Evolutionary conservation across 2,329 filamentous ascomycete species (phyloP).

Genomic region (Calycina herbarum): DNA sequence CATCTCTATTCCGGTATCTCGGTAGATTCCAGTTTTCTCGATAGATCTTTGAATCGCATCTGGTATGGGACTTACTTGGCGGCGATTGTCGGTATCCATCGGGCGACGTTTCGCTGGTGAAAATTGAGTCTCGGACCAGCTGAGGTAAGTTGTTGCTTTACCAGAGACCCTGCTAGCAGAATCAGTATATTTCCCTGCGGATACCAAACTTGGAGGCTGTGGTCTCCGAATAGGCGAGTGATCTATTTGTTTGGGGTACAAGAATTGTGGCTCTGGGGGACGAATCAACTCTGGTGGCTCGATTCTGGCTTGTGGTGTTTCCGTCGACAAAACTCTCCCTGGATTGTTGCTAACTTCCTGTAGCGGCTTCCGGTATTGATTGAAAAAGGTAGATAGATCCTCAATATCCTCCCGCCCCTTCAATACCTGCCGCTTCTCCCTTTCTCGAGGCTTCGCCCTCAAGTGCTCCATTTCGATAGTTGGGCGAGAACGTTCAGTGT

Average conservation of each 20-base stretch:
- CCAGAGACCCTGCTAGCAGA: slow-evolving; percentile 16
- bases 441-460: slow-evolving; percentile 31
- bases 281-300: neutral
- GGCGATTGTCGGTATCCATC: slow-evolving; percentile 5
- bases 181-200: slow-evolving; percentile 7
- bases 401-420: slow-evolving; percentile 33
- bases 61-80: slow-evolving; percentile 26
- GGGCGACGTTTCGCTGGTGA: slow-evolving; percentile 15
- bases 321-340: neutral
- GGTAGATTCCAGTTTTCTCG: slow-evolving; percentile 32
- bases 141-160: slow-evolving; percentile 25
- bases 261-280: neutral
- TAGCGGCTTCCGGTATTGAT: slow-evolving; percentile 23
- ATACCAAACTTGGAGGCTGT: neutral
- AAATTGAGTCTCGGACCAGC: slow-evolving; percentile 34
- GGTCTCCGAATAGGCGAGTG: neutral
- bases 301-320: slow-evolving; percentile 1
- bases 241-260: neutral
- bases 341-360: slow-evolving; percentile 18
- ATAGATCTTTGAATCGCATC: slow-evolving; percentile 28
- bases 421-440: slow-evolving; percentile 25
- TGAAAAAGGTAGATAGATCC: slow-evolving; percentile 37
- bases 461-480: slow-evolving; percentile 32
- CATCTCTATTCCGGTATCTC: slow-evolving; percentile 29
- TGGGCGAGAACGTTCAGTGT: slow-evolving; percentile 26